Evolutionary conservation across 805 yeast species (phyloP).

Genomic region (Monosporozyma siamensis): DNA sequence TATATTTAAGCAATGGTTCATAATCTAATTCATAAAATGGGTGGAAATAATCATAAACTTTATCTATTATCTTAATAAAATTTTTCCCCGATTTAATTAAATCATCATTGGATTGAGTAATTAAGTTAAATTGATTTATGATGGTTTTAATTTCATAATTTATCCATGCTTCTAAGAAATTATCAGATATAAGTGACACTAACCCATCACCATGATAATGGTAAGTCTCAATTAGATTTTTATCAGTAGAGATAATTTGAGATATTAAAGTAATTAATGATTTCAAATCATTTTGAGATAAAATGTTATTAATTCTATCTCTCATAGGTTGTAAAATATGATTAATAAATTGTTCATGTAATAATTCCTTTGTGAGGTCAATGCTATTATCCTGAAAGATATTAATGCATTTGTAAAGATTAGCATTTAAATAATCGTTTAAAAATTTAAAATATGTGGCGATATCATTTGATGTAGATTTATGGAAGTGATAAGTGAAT

Average conservation of each 20-base stretch:
- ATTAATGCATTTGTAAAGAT: constrained; percentile 34
- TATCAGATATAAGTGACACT: constrained; percentile 21
- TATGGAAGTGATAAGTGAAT: constrained; percentile 47
- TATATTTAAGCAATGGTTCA: constrained; percentile 15
- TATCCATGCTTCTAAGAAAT: constrained; percentile 39
- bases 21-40: constrained; percentile 29
- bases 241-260: constrained; percentile 35
- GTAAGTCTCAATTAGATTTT: constrained; percentile 31
- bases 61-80: constrained; percentile 40
- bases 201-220: constrained; percentile 35
- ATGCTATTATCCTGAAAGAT: constrained; percentile 31
- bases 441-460: constrained; percentile 45
- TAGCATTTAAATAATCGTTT: constrained; percentile 37
- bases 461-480: constrained; percentile 35
- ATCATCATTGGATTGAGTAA: constrained; percentile 26
- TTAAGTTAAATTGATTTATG: constrained; percentile 35
- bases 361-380: constrained; percentile 21
- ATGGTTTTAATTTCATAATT: constrained; percentile 40
- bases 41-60: constrained; percentile 31
- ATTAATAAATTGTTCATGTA: constrained; percentile 34
- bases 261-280: constrained; percentile 29
- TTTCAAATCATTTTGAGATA: constrained; percentile 34
- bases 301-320: constrained; percentile 31
- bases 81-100: constrained; percentile 24
- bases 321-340: constrained; percentile 36